These are phyloP conservation scores for Plantago ovata DNA, from an alignment of 257 asterid genomes.

Conservation along the genomic window DNA sequence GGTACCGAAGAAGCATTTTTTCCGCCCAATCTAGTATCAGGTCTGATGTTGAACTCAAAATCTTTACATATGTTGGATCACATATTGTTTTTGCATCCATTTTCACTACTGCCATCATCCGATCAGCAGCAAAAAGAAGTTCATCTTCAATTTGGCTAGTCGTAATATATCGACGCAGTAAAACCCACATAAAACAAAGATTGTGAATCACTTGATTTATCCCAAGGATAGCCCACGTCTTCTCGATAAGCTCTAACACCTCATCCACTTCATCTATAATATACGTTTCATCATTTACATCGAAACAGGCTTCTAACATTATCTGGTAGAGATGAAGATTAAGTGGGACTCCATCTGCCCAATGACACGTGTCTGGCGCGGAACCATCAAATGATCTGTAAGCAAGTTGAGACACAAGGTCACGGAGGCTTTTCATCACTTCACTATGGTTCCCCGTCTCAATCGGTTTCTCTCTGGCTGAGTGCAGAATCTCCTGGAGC, in stretches of 20 bases:
- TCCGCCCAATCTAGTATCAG: constrained; percentile 70
- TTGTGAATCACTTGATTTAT: constrained; percentile 61
- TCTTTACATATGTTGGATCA: constrained; percentile 50
- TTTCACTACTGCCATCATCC: constrained; percentile 58
- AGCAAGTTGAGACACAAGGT: constrained; percentile 55
- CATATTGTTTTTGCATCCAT: constrained; percentile 39
- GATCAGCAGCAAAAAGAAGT: constrained; percentile 64
- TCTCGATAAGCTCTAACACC: constrained; percentile 71
- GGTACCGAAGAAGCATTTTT: constrained; percentile 58
- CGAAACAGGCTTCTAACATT: constrained; percentile 80
- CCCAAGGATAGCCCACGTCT: constrained; percentile 81
- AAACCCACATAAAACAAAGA: constrained; percentile 78
- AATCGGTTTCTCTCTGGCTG: constrained; percentile 51
- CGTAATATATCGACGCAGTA: constrained; percentile 52
- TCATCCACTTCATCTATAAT: constrained; percentile 89
- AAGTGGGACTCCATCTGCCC: constrained; percentile 93
- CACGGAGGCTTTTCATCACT: constrained; percentile 51
- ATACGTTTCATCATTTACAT: constrained; percentile 56
- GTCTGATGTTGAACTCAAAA: constrained; percentile 38
- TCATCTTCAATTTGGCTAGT: constrained; percentile 64
- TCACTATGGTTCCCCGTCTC: constrained; percentile 69
- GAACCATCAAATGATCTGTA: constrained; percentile 79
- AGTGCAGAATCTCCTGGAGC: constrained; percentile 50
- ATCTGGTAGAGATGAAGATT: constrained; percentile 63
- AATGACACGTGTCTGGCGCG: constrained; percentile 63